Percentiles rank a stretch among this genome's conserved stretches.
phyloP scores from a whole-genome alignment of 75 land plant genomes.

The Cupressus sempervirens region DNA sequence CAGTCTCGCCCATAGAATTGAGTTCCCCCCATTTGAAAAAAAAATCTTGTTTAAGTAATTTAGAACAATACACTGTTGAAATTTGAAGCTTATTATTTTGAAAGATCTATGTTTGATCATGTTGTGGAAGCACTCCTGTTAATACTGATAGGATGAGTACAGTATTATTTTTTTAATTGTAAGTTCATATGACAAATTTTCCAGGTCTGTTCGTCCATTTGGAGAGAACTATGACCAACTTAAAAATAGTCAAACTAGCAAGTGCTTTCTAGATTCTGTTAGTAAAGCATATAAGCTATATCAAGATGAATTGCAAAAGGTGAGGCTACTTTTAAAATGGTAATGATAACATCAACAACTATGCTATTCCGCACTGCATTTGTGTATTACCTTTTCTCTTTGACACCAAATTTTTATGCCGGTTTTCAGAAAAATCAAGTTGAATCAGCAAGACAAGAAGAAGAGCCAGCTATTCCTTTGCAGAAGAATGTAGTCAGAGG shows the following conservation, averaged over 20 bases:
- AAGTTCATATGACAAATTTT: not conserved
- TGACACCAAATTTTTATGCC: not conserved
- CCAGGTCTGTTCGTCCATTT: conserved; percentile 8
- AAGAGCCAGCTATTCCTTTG: not conserved
- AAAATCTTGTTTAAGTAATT: not conserved
- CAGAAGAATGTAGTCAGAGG: not conserved
- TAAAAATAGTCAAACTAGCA: not conserved
- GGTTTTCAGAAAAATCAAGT: not conserved
- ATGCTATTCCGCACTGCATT: not conserved
- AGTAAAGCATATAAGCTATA: conserved; percentile 2
- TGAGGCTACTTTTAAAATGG: not conserved
- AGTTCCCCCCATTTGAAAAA: too few relatives aligned
- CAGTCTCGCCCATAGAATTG: too few relatives aligned
- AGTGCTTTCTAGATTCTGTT: conserved; percentile 6
- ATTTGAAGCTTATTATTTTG: not conserved
- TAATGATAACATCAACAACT: too few relatives aligned
- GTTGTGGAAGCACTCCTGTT: not conserved
- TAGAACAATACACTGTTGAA: not conserved
- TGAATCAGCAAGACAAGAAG: not conserved
- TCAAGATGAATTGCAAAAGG: not conserved
- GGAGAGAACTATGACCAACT: conserved; percentile 1
- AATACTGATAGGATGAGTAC: not conserved
- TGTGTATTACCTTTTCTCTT: not conserved
- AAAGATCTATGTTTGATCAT: not conserved
- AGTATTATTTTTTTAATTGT: not conserved